These are phyloP conservation scores for Planoprotostelium fungivorum DNA, from an alignment of 78 protist species.

Conservation along the genomic window DNA sequence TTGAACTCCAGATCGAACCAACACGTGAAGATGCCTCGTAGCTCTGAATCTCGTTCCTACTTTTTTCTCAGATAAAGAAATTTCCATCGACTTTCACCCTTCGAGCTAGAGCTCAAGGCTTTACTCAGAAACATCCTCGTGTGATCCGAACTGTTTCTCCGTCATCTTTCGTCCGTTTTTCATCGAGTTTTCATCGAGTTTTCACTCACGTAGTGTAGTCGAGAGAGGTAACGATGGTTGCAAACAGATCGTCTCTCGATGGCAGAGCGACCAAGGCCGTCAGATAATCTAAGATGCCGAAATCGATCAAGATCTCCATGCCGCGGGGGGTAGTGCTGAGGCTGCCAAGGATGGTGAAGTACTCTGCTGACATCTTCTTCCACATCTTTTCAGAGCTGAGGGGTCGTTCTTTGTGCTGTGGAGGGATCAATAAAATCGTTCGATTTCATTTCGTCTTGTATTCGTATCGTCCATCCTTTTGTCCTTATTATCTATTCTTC, in stretches of 20 bases:
- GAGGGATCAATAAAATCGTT: neutral
- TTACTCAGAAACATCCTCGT: neutral
- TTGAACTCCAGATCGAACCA: constrained; percentile 30
- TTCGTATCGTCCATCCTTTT: too few species aligned
- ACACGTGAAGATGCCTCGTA: constrained; percentile 4
- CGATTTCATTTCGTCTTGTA: too few species aligned
- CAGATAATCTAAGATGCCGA: constrained; percentile 40
- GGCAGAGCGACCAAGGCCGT: constrained; percentile 41
- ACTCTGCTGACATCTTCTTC: constrained; percentile 56
- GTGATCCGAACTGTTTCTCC: neutral
- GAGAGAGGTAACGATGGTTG: constrained; percentile 23
- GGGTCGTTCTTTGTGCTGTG: constrained; percentile 1
- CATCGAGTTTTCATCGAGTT: neutral
- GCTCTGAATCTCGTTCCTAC: neutral
- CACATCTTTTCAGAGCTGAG: constrained; percentile 34
- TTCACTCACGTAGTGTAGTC: constrained; percentile 41
- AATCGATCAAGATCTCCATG: constrained; percentile 25
- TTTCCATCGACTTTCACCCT: neutral
- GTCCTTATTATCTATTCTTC: too few species aligned
- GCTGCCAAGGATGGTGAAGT: constrained; percentile 57
- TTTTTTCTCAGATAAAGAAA: neutral
- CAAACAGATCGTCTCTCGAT: constrained; percentile 38
- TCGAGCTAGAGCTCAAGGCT: neutral
- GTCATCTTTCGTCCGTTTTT: neutral
- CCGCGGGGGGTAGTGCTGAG: constrained; percentile 13